Base-by-base conservation (phyloP, 805 yeast species). In the Metschnikowia gruessii region DNA sequence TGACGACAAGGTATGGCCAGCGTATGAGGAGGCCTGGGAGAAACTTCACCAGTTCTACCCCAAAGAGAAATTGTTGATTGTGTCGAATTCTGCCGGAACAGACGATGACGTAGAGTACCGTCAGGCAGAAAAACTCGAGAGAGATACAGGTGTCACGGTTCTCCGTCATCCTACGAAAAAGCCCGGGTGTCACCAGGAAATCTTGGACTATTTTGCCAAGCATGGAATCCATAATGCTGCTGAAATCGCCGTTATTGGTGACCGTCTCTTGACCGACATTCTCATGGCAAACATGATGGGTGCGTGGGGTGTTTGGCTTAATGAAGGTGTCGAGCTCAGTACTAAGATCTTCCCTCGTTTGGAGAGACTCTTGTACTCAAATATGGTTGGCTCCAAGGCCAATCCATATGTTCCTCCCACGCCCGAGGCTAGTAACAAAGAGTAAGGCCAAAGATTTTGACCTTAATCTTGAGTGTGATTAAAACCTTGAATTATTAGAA, bases 211-310 rank as follows among this genome's bases (percentile, higher is more conserved):
- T 55, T 83, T 89, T 55, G 59, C 65, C 8, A 46, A 66, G 4
- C 71, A 77, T n/a, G 79, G 38, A 57, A 80, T 52, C 65, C 63
- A 10, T 48, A 62, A 38, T 3, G 80, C 91, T 0, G 61, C 73
- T 13, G 85, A 90, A 53, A 82, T 94, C 13, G 92, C 88, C 0
- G 83, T 94, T 5, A 79, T 94, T 10, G 99, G 99, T 0, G 99
- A 94, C 57, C 69, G 99, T 32, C 72, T 94, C 21, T 82, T 90
- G 66, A 94, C 99, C 0, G 99, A 94, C 63, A 78, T 94, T 45
- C 67, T 91, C 43, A 87, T 94, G 96, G 97, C 97, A 16, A 92
- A 94, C 58, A 73, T 83, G 74, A 89, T 92, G 95, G 96, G 95
- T 0, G 73, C 94, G 0, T 79, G 81, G 65, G 87, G 92, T 0